Conservation (phyloP, 805 yeast genomes). For the Hanseniaspora vineae region DNA sequence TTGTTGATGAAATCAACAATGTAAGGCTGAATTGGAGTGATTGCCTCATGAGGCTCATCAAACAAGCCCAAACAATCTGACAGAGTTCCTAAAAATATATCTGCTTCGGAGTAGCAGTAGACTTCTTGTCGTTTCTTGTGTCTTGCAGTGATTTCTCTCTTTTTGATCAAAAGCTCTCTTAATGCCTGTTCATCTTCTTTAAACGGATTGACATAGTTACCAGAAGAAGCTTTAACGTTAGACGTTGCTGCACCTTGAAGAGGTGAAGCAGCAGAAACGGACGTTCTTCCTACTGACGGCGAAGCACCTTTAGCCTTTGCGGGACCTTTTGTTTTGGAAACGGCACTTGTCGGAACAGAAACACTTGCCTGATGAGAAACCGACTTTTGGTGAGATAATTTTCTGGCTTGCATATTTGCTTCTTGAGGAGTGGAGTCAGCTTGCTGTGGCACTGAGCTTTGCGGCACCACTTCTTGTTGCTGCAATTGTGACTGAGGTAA, state of each 20-base stretch:
- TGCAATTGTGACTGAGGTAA: conserved; percentile 22
- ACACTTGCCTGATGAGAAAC: not conserved
- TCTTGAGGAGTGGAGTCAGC: not conserved
- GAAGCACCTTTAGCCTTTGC: conserved; percentile 12
- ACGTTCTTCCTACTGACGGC: conserved; percentile 8
- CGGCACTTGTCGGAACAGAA: not conserved
- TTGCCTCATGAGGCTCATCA: conserved; percentile 17
- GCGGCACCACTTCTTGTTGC: conserved; percentile 7
- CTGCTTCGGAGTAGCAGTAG: conserved; percentile 18
- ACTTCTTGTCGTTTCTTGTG: conserved; percentile 24
- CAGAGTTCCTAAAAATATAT: conserved; percentile 20
- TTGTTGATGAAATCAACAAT: conserved; percentile 20
- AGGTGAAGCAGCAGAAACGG: not conserved
- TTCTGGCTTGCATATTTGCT: not conserved
- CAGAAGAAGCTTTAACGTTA: conserved; percentile 2
- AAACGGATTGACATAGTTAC: conserved; percentile 14
- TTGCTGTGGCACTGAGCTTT: conserved; percentile 16
- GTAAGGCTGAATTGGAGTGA: conserved; percentile 14
- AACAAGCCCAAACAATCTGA: conserved; percentile 21
- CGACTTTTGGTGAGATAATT: not conserved
- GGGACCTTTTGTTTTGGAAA: not conserved
- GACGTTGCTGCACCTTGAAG: conserved; percentile 3
- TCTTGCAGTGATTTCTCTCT: conserved; percentile 21
- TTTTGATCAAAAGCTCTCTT: conserved; percentile 16
- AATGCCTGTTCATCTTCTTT: conserved; percentile 21